Percentiles rank a stretch among this genome's conserved stretches.
Evolutionary conservation across 331 rosid genomes (phyloP).

Genomic region (Phaseolus coccineus): DNA sequence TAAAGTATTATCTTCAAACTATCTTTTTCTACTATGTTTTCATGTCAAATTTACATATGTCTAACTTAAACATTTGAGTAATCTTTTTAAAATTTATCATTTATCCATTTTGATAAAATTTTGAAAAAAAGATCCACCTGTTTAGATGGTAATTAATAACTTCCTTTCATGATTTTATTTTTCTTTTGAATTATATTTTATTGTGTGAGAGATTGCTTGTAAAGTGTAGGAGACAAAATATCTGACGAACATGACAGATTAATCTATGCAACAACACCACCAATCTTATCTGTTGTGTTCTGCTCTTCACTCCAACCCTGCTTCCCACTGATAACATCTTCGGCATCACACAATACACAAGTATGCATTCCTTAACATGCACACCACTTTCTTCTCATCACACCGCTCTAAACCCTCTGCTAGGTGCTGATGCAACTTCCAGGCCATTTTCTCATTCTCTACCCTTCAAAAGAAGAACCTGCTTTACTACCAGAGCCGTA

Average conservation of each 20-base stretch:
- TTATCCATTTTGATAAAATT: too few species aligned
- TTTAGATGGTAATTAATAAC: too few species aligned
- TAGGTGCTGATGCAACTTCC: conserved; percentile 42
- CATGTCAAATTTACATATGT: too few species aligned
- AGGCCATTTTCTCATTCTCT: conserved; percentile 49
- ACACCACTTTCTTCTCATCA: conserved; percentile 60
- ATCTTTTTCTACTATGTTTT: too few species aligned
- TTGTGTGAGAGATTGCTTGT: too few species aligned
- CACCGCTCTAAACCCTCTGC: conserved; percentile 56
- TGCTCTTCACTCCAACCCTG: conserved; percentile 36
- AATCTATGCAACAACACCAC: neutral
- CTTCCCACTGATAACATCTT: conserved; percentile 12
- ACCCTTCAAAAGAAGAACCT: conserved; percentile 56
- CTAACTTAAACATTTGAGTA: too few species aligned
- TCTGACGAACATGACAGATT: conserved; percentile 24
- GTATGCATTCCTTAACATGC: conserved; percentile 70
- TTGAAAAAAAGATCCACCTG: too few species aligned
- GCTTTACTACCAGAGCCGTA: conserved; percentile 60
- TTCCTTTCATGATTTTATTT: too few species aligned
- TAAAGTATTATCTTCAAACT: too few species aligned
- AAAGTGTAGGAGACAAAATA: conserved; percentile 5
- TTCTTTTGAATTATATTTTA: too few species aligned
- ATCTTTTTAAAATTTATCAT: too few species aligned
- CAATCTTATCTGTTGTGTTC: conserved; percentile 56
- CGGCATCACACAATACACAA: neutral